Evolutionary conservation across 495 filamentous ascomycete species (phyloP), one percentile per base, ranked within the genome.

Genomic region (Lentithecium fluviatile): DNA sequence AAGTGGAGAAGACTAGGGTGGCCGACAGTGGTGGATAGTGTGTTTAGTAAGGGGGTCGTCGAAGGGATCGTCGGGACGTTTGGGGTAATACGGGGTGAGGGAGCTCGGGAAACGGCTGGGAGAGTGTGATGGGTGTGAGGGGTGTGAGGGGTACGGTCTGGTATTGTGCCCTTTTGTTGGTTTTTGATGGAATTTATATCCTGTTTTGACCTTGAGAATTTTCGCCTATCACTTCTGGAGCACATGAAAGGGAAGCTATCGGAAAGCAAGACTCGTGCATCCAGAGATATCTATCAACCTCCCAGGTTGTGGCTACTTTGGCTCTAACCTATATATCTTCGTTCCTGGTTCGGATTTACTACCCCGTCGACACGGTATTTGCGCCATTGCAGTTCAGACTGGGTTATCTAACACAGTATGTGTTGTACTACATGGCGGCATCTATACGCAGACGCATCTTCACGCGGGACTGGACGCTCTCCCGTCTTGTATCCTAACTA

Each of bases 141-240:
- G 62, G 56, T 12, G 57, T 65, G 10, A 48, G 51, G 20, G 56
- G 56, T 12, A 38, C 62, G 19, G 62, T 65, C 40, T 60, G 62
- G 62, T 65, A 65, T 46, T 65, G 62, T 51, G 56, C 38, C 3
- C 19, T 65, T 12, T 38, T 65, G 24, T 24, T 60, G 15, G 42
- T 56, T 32, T 65, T 65, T 25, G 62, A 65, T 43, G 37, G 15
- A 23, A 19, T 53, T 2, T 64, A 52, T 32, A 40, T 29, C 15
- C 5, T 49, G 42, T n/a, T 56, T n/a, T 6, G 13, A 43, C 19
- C 40, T 15, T 4, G 40, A 15, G 26, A 29, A 20, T 38, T 53
- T 38, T 7, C 36, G 7, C n/a, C n/a, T n/a, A n/a, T n/a, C n/a
- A n/a, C n/a, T n/a, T n/a, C n/a, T n/a, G n/a, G n/a, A n/a, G n/a